phyloP scores from a whole-genome alignment of 2,329 filamentous ascomycete species.

The Fusarium nanum region DNA sequence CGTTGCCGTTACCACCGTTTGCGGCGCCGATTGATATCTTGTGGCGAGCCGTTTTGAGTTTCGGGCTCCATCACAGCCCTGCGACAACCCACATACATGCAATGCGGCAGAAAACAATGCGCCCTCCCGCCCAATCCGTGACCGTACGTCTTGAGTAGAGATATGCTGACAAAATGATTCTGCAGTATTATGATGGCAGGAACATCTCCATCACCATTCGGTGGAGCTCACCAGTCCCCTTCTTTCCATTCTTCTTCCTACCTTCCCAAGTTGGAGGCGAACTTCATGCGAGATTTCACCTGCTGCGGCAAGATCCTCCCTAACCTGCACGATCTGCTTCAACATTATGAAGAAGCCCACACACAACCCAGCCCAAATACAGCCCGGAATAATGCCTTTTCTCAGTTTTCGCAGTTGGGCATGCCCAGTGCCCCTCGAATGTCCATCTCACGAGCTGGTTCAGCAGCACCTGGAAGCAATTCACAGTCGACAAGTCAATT shows the following conservation, averaged over 20 bases:
- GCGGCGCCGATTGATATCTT: conserved; percentile 20
- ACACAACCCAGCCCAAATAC: conserved; percentile 71
- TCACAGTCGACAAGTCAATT: conserved; percentile 48
- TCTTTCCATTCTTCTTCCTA: conserved; percentile 98
- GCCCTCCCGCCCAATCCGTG: conserved; percentile 3
- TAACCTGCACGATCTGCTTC: conserved; percentile 91
- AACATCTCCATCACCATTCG: conserved; percentile 80
- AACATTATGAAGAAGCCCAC: conserved; percentile 97
- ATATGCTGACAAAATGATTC: conserved; percentile 41
- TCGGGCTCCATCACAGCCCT: conserved; percentile 32
- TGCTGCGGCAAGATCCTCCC: conserved; percentile 92
- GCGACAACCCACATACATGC: conserved; percentile 24
- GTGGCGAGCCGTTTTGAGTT: conserved; percentile 42
- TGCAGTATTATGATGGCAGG: conserved; percentile 92
- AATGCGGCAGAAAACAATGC: conserved; percentile 27
- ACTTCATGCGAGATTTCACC: conserved; percentile 97
- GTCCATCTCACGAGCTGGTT: conserved; percentile 50
- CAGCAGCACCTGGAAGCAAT: conserved; percentile 47
- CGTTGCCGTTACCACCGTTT: conserved; percentile 5
- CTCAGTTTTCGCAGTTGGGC: conserved; percentile 54
- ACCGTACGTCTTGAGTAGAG: conserved; percentile 9
- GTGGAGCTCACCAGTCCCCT: conserved; percentile 79
- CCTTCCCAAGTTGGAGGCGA: conserved; percentile 93
- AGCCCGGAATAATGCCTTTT: conserved; percentile 55
- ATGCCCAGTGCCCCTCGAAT: conserved; percentile 50